These are phyloP conservation scores for Aspergillus diversus DNA, from an alignment of 495 filamentous ascomycete genomes.

Conservation along the genomic window DNA sequence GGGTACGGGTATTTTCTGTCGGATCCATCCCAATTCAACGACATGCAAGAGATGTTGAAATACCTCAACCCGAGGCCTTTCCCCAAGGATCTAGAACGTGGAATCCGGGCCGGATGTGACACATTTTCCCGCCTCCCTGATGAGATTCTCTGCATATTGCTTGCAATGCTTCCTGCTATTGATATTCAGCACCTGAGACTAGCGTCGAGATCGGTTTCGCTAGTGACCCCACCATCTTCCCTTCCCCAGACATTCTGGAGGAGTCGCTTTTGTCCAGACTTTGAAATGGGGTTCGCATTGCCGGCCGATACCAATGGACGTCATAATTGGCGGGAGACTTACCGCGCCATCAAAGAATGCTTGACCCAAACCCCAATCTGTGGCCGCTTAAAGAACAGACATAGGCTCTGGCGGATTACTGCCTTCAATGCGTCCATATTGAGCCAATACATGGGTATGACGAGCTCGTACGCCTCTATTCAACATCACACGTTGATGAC, in stretches of 20 bases:
- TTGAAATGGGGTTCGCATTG: slow-evolving; percentile 17
- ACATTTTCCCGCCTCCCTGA: neutral
- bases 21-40: neutral
- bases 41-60: neutral
- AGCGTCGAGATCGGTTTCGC: slow-evolving; percentile 8
- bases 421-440: slow-evolving; percentile 7
- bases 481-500: too few species aligned
- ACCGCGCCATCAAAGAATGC: neutral
- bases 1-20: slow-evolving; percentile 3
- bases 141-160: slow-evolving; percentile 6
- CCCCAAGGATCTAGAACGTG: neutral
- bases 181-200: neutral
- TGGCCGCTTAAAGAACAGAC: neutral
- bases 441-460: neutral
- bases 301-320: neutral
- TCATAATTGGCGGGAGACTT: slow-evolving; percentile 6
- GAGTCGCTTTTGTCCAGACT: slow-evolving; percentile 1
- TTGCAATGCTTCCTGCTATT: neutral
- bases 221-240: neutral
- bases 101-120: neutral
- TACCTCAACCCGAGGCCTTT: too few species aligned
- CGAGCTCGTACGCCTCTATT: too few species aligned
- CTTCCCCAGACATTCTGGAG: slow-evolving; percentile 15
- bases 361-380: neutral
- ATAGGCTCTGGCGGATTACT: slow-evolving; percentile 2